A percentile compares a stretch with the other conserved stretches of the same genome.
These are phyloP conservation scores for Gaultheria prostrata DNA, from an alignment of 148 eudicot genomes.

Conservation along the genomic window DNA sequence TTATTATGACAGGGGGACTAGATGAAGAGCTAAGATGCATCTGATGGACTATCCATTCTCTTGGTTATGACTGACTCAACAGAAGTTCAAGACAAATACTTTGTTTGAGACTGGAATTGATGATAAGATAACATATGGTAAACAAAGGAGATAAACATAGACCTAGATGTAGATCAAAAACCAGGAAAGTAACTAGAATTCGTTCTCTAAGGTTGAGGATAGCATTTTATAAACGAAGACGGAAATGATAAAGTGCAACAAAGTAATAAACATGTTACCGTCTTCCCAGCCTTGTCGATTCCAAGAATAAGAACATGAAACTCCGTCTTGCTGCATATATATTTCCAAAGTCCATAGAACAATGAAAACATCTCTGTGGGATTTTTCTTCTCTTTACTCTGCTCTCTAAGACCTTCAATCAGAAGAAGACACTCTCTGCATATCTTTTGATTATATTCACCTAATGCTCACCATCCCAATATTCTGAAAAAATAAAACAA, in stretches of 20 bases:
- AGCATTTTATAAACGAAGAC: background rate
- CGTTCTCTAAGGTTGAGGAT: background rate
- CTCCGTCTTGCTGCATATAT: slow-evolving; percentile 84
- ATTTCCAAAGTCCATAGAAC: slow-evolving; percentile 84
- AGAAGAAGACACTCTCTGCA: slow-evolving; percentile 6
- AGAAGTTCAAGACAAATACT: background rate
- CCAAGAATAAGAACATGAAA: slow-evolving; percentile 92
- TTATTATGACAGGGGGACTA: background rate
- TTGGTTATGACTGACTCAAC: background rate
- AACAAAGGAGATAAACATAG: background rate
- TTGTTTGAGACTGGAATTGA: background rate
- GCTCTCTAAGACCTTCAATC: slow-evolving; percentile 8
- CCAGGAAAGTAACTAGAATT: background rate
- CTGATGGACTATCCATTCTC: background rate
- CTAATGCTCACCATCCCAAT: slow-evolving; percentile 6
- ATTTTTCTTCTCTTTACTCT: slow-evolving; percentile 1
- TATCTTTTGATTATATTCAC: background rate
- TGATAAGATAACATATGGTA: background rate
- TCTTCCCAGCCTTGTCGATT: slow-evolving; percentile 96
- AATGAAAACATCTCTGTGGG: slow-evolving; percentile 73
- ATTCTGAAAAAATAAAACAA: slow-evolving; percentile 14
- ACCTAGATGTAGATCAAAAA: background rate
- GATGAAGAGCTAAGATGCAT: background rate
- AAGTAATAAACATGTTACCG: slow-evolving; percentile 42
- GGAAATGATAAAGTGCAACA: slow-evolving; percentile 7